These are phyloP conservation scores for Verbascum thapsus DNA, from an alignment of 257 asterid species.

Conservation along the genomic window DNA sequence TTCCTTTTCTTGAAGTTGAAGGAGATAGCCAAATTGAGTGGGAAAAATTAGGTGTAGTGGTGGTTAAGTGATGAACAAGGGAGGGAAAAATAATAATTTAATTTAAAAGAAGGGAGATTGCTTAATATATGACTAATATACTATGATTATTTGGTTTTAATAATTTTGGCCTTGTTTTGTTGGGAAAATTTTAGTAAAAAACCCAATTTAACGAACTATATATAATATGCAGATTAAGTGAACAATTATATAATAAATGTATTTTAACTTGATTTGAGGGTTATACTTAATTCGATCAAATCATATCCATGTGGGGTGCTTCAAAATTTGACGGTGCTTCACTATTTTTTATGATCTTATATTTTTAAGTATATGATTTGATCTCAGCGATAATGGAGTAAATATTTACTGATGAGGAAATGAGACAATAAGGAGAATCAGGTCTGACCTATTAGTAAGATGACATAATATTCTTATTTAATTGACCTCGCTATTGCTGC, in stretches of 20 bases:
- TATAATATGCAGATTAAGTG: too few relatives aligned
- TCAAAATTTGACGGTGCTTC: constrained; percentile 66
- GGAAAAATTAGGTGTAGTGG: constrained; percentile 43
- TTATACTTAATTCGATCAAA: too few relatives aligned
- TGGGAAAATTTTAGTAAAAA: too few relatives aligned
- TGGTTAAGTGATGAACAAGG: constrained; percentile 46
- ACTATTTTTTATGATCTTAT: neutral
- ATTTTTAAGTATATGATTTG: too few relatives aligned
- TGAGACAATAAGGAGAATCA: too few relatives aligned
- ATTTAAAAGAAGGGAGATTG: constrained; percentile 28
- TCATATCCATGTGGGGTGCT: too few relatives aligned
- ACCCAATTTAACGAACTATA: too few relatives aligned
- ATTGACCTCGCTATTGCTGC: constrained; percentile 22
- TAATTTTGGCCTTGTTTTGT: neutral
- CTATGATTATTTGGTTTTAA: constrained; percentile 20
- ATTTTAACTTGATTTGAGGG: too few relatives aligned
- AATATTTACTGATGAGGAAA: too few relatives aligned
- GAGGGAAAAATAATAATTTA: constrained; percentile 22
- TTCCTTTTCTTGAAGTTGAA: constrained; percentile 46
- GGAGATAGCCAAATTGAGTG: constrained; percentile 21
- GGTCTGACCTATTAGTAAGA: constrained; percentile 6
- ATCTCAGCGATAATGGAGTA: too few relatives aligned
- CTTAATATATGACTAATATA: constrained; percentile 30
- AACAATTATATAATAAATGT: too few relatives aligned
- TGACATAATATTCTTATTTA: constrained; percentile 10